A percentile compares a stretch with the other conserved stretches of the same genome.
Evolutionary conservation across 78 protist genomes (phyloP).

Genomic region (Abeoforma whisleri): DNA sequence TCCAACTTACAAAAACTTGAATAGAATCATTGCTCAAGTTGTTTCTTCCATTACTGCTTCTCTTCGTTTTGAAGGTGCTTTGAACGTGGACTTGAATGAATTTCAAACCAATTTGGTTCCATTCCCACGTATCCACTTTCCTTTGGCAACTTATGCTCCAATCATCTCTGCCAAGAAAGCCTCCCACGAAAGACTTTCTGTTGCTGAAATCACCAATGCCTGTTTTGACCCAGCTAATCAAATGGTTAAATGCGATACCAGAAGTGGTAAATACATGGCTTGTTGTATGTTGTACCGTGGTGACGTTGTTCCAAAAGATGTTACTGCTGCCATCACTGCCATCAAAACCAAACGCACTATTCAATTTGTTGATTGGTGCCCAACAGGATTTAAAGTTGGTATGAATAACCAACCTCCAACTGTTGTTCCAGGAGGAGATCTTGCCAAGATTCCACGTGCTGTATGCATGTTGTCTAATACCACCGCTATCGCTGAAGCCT

Average conservation of each 20-base stretch:
- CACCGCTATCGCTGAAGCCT: slow-evolving; percentile 94
- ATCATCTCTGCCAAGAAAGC: slow-evolving; percentile 93
- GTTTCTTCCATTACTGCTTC: slow-evolving; percentile 94
- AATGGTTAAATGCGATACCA: slow-evolving; percentile 97
- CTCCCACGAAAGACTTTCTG: slow-evolving; percentile 90
- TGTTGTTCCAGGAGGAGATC: slow-evolving; percentile 93
- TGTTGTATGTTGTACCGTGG: slow-evolving; percentile 98
- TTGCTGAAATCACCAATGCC: slow-evolving; percentile 91
- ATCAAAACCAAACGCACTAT: slow-evolving; percentile 94
- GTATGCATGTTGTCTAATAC: slow-evolving; percentile 91
- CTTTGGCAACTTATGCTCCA: slow-evolving; percentile 90
- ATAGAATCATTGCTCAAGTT: slow-evolving; percentile 91
- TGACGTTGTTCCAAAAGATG: slow-evolving; percentile 98
- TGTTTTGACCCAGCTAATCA: slow-evolving; percentile 90
- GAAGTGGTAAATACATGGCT: slow-evolving; percentile 98
- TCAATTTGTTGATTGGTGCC: slow-evolving; percentile 97
- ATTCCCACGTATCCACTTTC: slow-evolving; percentile 94
- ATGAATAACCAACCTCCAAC: slow-evolving; percentile 93
- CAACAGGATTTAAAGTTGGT: slow-evolving; percentile 95
- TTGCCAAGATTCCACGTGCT: slow-evolving; percentile 91
- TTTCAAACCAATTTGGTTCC: slow-evolving; percentile 98
- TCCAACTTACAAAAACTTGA: slow-evolving; percentile 96
- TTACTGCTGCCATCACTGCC: slow-evolving; percentile 86
- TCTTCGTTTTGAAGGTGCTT: slow-evolving; percentile 93
- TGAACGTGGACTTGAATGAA: slow-evolving; percentile 96